Base-by-base conservation (phyloP, 1,139 yeast genomes). In the Candida tropicalis region DNA sequence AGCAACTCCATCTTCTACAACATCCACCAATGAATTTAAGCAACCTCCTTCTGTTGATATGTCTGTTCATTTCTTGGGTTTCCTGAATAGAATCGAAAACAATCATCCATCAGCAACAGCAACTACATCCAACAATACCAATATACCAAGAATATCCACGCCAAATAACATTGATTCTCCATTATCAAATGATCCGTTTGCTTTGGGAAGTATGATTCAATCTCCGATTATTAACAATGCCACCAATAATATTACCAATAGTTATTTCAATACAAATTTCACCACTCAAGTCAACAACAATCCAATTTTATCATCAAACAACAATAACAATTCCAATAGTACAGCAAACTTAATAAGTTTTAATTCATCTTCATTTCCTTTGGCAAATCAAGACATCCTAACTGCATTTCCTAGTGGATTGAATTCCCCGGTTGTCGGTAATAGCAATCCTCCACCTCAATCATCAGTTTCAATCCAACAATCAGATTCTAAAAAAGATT, bases 301-400 rank as follows among this genome's bases (percentile, higher is more conserved):
- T 20, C 35, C 45, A 13, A 18, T 39, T 12, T 26, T 44, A 18
- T 28, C 48, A 18, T 39, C 43, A 13, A 29, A 34, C 7, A 33
- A 8, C 18, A 22, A 22, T 15, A 33, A 13, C 18, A 33, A 33
- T 13, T n/a, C n/a, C n/a, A 33, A 15, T 13, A 22, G 2, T 11
- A 33, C 17, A 11, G 7, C 18, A 5, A 37, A 37, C 29, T 23
- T 28, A 16, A 37, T 37, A 13, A 37, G 35, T 29, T 69, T 70
- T 51, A 68, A 68, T 36, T 46, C 69, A 38, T 63, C 70, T 45
- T 62, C 73, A 1, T 70, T 70, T 48, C 63, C 71, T 11, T 58
- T 62, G 36, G 58, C 60, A 22, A 52, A 49, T 38, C 55, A 51
- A 25, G 56, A 44, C 18, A 23, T 28, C 6, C 41, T 41, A 4